These are phyloP conservation scores for Cadophora gregata DNA, from an alignment of 2,329 filamentous ascomycete genomes.

Conservation along the genomic window DNA sequence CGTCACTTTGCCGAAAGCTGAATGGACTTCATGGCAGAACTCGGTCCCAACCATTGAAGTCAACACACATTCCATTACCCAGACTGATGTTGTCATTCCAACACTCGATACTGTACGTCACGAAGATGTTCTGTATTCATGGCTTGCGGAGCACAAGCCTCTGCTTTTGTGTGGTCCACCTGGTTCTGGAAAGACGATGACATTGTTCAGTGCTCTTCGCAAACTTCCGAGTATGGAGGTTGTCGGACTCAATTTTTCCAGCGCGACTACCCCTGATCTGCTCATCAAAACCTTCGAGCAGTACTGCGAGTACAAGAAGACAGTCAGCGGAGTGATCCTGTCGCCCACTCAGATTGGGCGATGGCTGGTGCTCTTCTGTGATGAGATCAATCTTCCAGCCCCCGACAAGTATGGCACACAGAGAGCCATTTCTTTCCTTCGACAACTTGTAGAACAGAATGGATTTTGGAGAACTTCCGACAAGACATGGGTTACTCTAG, in stretches of 20 bases:
- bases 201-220: conserved; percentile 93
- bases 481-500: conserved; percentile 96
- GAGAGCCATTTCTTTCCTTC: conserved; percentile 93
- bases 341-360: conserved; percentile 95
- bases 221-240: conserved; percentile 99
- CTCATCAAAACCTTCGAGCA: conserved; percentile 99
- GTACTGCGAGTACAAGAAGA: conserved; percentile 99
- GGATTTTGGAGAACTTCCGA: conserved; percentile 98
- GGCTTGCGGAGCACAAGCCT: conserved; percentile 98
- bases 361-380: conserved; percentile 98
- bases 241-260: conserved; percentile 98
- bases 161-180: conserved; percentile 95
- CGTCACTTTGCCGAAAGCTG: conserved; percentile 81
- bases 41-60: conserved; percentile 95
- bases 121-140: conserved; percentile 99
- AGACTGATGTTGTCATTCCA: conserved; percentile 98
- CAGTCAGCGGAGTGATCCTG: conserved; percentile 91
- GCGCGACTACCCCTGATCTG: conserved; percentile 95
- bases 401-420: conserved; percentile 98
- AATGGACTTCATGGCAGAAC: conserved; percentile 93
- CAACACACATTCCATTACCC: conserved; percentile 96
- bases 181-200: conserved; percentile 99
- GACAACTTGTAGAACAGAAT: conserved; percentile 97
- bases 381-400: conserved; percentile 98
- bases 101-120: conserved; percentile 97